Conservation (phyloP, 1,139 yeast species). For the Kodamaea sp. region DNA sequence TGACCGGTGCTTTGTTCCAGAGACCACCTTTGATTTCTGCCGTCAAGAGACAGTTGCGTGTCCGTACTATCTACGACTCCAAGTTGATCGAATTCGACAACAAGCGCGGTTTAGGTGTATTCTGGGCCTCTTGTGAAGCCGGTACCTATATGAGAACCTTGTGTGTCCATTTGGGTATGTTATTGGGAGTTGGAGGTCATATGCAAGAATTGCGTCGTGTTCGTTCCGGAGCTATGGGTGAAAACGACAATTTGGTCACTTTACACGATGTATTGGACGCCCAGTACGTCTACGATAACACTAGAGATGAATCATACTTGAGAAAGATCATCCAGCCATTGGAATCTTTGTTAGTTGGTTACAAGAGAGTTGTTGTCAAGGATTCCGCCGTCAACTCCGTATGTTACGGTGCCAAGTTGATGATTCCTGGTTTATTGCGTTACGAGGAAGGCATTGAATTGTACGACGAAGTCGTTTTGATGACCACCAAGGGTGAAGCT, state of each 20-base stretch:
- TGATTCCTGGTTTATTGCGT: conserved; percentile 98
- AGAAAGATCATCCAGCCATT: conserved; percentile 94
- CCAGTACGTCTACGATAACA: conserved; percentile 95
- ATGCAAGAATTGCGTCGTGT: conserved; percentile 99
- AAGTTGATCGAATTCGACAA: conserved; percentile 94
- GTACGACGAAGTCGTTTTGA: conserved; percentile 95
- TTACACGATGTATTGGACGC: conserved; percentile 97
- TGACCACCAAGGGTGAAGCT: conserved; percentile 99
- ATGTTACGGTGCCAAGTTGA: conserved; percentile 97
- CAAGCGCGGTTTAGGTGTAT: conserved; percentile 94
- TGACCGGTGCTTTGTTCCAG: conserved; percentile 98
- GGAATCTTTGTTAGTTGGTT: conserved; percentile 89
- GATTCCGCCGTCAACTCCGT: conserved; percentile 98
- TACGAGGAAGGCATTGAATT: conserved; percentile 97
- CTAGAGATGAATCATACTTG: conserved; percentile 93
- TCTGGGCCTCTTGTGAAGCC: conserved; percentile 99
- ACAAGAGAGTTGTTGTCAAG: conserved; percentile 96
- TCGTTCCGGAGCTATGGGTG: conserved; percentile 93
- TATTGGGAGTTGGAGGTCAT: conserved; percentile 98
- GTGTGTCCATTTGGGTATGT: conserved; percentile 98
- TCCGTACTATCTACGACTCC: conserved; percentile 95
- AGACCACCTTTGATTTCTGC: conserved; percentile 99
- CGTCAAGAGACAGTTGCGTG: conserved; percentile 98
- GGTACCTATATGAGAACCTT: conserved; percentile 99
- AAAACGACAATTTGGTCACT: conserved; percentile 89